Percentiles rank a stretch among this genome's conserved stretches.
Evolutionary conservation across 1,284 basidiomycete species (phyloP).

Genomic region (Afroboletus lepidellus): DNA sequence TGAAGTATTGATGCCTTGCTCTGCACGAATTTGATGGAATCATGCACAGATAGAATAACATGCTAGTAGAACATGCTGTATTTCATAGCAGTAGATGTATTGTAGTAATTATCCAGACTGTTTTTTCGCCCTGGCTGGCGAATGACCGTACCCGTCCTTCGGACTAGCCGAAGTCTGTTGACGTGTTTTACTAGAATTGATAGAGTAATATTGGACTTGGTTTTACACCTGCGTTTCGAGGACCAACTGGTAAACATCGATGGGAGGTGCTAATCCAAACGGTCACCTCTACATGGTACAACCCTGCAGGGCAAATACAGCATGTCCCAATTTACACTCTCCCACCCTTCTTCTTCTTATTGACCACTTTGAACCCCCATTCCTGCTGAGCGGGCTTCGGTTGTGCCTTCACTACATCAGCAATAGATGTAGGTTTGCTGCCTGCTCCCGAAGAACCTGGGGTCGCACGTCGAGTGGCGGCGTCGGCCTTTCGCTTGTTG

Average conservation of each 20-base stretch:
- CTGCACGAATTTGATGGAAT: conserved; percentile 7
- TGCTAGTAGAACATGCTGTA: conserved; percentile 13
- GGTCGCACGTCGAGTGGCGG: conserved; percentile 48
- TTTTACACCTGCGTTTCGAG: not conserved
- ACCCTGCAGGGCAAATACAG: not conserved
- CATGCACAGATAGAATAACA: conserved; percentile 19
- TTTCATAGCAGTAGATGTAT: conserved; percentile 24
- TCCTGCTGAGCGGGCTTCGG: conserved; percentile 76
- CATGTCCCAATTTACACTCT: conserved; percentile 30
- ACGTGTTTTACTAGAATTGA: too few relatives aligned
- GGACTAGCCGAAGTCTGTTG: too few relatives aligned
- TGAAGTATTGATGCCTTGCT: not conserved
- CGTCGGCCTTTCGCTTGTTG: conserved; percentile 80
- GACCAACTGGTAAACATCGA: conserved; percentile 3
- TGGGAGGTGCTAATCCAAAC: conserved; percentile 29
- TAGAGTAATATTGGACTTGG: too few relatives aligned
- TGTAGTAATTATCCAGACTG: conserved; percentile 17
- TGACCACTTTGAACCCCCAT: conserved; percentile 89
- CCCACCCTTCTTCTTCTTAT: conserved; percentile 89
- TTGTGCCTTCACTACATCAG: conserved; percentile 86
- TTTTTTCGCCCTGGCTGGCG: not conserved
- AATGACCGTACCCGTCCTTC: too few relatives aligned
- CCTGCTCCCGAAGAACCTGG: conserved; percentile 38
- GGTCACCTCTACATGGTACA: conserved; percentile 17
- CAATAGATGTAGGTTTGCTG: conserved; percentile 67